Percentiles rank a stretch among this genome's conserved stretches.
Conservation (phyloP, 163 green algal genomes). For the Chloroidium sp. region DNA sequence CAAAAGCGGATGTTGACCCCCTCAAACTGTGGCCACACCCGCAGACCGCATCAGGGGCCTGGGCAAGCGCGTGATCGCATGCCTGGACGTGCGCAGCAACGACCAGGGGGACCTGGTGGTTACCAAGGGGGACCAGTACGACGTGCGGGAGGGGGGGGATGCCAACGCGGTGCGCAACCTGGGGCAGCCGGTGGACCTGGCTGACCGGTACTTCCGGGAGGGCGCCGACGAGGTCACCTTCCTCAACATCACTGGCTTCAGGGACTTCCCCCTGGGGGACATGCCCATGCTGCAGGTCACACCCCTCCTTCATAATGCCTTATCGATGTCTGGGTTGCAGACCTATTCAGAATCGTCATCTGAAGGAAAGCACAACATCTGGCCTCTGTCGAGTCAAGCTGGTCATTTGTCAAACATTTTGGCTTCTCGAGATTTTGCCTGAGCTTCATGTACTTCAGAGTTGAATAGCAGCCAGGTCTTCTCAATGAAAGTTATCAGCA, state of each 20-base stretch:
- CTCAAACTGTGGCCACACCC: too few relatives aligned
- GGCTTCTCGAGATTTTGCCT: too few relatives aligned
- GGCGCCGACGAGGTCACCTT: slow-evolving; percentile 98
- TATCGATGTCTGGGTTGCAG: too few relatives aligned
- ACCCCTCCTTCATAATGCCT: background rate
- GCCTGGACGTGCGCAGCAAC: slow-evolving; percentile 93
- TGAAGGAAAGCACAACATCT: too few relatives aligned
- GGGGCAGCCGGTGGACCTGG: slow-evolving; percentile 90
- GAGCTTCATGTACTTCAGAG: too few relatives aligned
- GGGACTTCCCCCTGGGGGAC: slow-evolving; percentile 87
- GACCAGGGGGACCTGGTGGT: slow-evolving; percentile 92
- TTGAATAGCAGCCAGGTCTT: too few relatives aligned
- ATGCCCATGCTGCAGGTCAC: slow-evolving; percentile 91
- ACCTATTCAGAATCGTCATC: too few relatives aligned
- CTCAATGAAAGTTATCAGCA: too few relatives aligned
- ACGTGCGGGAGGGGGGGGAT: slow-evolving; percentile 74
- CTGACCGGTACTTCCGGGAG: slow-evolving; percentile 86
- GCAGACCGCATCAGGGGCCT: slow-evolving; percentile 37
- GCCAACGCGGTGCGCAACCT: slow-evolving; percentile 83
- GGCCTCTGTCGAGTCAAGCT: too few relatives aligned
- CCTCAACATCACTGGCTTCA: slow-evolving; percentile 98
- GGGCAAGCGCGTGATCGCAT: slow-evolving; percentile 91
- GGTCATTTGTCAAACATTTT: too few relatives aligned
- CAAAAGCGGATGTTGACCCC: too few relatives aligned
- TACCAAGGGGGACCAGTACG: slow-evolving; percentile 98